phyloP scores from a whole-genome alignment of 495 filamentous ascomycete genomes.

The Tuber borchii region DNA sequence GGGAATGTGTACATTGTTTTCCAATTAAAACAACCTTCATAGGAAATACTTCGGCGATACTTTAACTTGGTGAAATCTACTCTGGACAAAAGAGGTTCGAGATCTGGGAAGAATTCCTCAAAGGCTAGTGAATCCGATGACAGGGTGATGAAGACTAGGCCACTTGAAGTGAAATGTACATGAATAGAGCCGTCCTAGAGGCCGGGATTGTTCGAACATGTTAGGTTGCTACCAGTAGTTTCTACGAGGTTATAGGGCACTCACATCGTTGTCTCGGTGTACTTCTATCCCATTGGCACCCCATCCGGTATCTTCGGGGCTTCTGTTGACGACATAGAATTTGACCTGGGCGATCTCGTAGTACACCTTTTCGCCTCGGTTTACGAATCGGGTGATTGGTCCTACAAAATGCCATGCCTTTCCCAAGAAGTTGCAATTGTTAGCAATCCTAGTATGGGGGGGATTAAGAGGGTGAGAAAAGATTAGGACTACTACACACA shows the following conservation, averaged over 20 bases:
- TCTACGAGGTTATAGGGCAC: background rate
- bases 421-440: slow-evolving; percentile 17
- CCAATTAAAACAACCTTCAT: slow-evolving; percentile 58
- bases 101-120: slow-evolving; percentile 53
- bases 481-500: slow-evolving; percentile 26
- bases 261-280: slow-evolving; percentile 37
- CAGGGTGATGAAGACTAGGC: slow-evolving; percentile 53
- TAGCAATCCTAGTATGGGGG: slow-evolving; percentile 16
- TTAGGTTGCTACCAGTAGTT: background rate
- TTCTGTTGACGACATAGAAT: slow-evolving; percentile 47
- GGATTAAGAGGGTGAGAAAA: background rate
- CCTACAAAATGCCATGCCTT: slow-evolving; percentile 60
- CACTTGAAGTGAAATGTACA: slow-evolving; percentile 51
- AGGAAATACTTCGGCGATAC: slow-evolving; percentile 53
- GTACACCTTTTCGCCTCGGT: slow-evolving; percentile 45
- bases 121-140: slow-evolving; percentile 51
- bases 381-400: slow-evolving; percentile 53
- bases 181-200: slow-evolving; percentile 42
- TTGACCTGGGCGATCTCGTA: slow-evolving; percentile 55
- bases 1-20: slow-evolving; percentile 52
- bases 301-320: slow-evolving; percentile 40
- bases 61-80: slow-evolving; percentile 56
- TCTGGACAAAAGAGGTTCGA: slow-evolving; percentile 49
- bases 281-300: slow-evolving; percentile 46
- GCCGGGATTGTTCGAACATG: slow-evolving; percentile 1